Percentiles rank a stretch among this genome's conserved stretches.
These are phyloP conservation scores for Hypsizygus marmoreus DNA, from an alignment of 768 basidiomycete species.

Conservation along the genomic window DNA sequence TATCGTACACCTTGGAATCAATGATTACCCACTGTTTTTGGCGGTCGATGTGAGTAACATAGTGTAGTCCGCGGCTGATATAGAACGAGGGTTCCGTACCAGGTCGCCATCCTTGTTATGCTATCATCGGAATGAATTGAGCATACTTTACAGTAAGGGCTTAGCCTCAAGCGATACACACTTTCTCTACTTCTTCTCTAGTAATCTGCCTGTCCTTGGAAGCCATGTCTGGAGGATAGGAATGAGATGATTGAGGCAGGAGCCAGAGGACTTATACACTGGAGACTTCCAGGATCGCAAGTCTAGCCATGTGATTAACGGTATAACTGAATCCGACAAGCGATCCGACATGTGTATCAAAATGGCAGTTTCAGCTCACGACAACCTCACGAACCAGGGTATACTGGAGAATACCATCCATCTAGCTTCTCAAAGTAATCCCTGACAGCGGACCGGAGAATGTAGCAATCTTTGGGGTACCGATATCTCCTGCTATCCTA, in stretches of 20 bases:
- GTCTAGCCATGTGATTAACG: conserved; percentile 8
- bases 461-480: too few relatives aligned
- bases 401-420: too few relatives aligned
- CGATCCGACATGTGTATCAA: too few relatives aligned
- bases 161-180: conserved; percentile 27
- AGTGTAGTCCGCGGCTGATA: neutral
- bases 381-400: too few relatives aligned
- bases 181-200: conserved; percentile 74
- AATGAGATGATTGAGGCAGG: neutral
- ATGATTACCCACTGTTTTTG: conserved; percentile 88
- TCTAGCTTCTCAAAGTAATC: too few relatives aligned
- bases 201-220: conserved; percentile 42
- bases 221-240: conserved; percentile 22
- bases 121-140: conserved; percentile 38
- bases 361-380: too few relatives aligned
- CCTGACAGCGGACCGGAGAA: too few relatives aligned
- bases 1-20: conserved; percentile 81
- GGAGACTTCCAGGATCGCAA: too few relatives aligned
- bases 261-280: neutral
- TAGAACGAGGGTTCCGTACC: conserved; percentile 36
- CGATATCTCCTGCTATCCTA: too few relatives aligned
- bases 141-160: neutral
- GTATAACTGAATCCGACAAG: neutral
- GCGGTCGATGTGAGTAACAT: too few relatives aligned
- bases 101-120: conserved; percentile 81